A percentile compares a stretch with the other conserved stretches of the same genome.
Conservation (phyloP, 1,284 basidiomycete genomes). For the Rhizoctonia solani region DNA sequence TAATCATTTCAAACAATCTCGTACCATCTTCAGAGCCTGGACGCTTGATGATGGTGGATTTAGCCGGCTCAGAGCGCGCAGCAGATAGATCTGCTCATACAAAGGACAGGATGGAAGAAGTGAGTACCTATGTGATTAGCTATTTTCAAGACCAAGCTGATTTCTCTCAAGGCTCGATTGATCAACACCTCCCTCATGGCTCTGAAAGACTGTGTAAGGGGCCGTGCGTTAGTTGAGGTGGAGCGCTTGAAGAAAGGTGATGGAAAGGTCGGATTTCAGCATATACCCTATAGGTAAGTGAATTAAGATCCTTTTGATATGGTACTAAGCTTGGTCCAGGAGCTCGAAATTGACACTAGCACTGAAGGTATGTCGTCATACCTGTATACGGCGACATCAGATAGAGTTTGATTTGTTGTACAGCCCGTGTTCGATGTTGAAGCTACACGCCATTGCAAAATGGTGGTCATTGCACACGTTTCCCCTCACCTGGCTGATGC, state of each 20-base stretch:
- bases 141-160: not conserved
- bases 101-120: constrained; percentile 34
- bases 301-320: not conserved
- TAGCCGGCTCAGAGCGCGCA: constrained; percentile 39
- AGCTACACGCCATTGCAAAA: constrained; percentile 44
- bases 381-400: not conserved
- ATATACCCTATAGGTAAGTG: constrained; percentile 46
- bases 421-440: constrained; percentile 49
- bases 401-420: not conserved
- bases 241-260: constrained; percentile 29
- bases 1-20: constrained; percentile 45
- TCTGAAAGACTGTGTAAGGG: constrained; percentile 49
- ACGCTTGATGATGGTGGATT: constrained; percentile 47
- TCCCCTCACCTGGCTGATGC: constrained; percentile 49
- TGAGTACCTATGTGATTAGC: not conserved
- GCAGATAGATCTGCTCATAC: constrained; percentile 41
- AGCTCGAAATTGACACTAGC: constrained; percentile 46
- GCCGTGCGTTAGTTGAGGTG: constrained; percentile 35
- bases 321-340: not conserved
- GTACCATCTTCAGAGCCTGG: constrained; percentile 47
- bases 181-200: constrained; percentile 49
- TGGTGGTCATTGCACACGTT: constrained; percentile 48
- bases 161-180: constrained; percentile 43
- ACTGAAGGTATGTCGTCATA: constrained; percentile 43
- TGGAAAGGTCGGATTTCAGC: constrained; percentile 46